Evolutionary conservation across 2,329 filamentous ascomycete species (phyloP), one percentile per base, ranked within the genome.

Genomic region (Pseudogymnoascus sp.): DNA sequence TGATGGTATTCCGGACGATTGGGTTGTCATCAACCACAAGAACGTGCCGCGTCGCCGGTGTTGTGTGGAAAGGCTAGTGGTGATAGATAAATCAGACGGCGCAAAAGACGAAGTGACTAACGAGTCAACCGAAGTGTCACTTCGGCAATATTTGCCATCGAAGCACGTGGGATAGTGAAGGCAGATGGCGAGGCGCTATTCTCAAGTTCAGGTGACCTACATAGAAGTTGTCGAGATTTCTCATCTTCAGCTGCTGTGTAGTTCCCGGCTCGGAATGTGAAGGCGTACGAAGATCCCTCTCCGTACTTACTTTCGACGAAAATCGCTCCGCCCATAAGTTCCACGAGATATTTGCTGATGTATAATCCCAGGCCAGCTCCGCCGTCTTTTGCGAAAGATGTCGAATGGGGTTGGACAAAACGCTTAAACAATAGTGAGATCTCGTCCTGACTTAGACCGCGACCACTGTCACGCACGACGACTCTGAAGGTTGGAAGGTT

Each of bases 281-380:
- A 91, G 0, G 84, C 85, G 72, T 91, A 91, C 0, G 84, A 89
- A 64, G 85, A 88, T 1, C 89, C 88, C n/a, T 83, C 80, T 1
- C 86, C 87, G 2, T 82, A 78, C 64, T 83, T 77, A n/a, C 85
- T 88, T 1, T 82, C 78, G 5, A 93, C 86, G 1, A 89, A 89
- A 53, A 94, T 91, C 63, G 89, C 85, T 3, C 90, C 90, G 18
- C 89, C 88, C 70, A 92, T 89, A 9, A 93, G 76, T 70, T 93
- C 89, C 0, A 88, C 90, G n/a, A 94, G 78, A 60, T 89, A 83
- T 22, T 88, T 81, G 37, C 86, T 89, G 65, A 93, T 92, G 71
- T 91, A 93, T 0, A 93, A 77, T 0, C 90, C 90, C 1, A 94
- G 78, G 0, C 90, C 90, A 0, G 86, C 89, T 0, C 90, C 90